Evolutionary conservation across 2,329 filamentous ascomycete genomes (phyloP), one percentile per base, ranked within the genome.

Genomic region (Arachnopeziza araneosa): DNA sequence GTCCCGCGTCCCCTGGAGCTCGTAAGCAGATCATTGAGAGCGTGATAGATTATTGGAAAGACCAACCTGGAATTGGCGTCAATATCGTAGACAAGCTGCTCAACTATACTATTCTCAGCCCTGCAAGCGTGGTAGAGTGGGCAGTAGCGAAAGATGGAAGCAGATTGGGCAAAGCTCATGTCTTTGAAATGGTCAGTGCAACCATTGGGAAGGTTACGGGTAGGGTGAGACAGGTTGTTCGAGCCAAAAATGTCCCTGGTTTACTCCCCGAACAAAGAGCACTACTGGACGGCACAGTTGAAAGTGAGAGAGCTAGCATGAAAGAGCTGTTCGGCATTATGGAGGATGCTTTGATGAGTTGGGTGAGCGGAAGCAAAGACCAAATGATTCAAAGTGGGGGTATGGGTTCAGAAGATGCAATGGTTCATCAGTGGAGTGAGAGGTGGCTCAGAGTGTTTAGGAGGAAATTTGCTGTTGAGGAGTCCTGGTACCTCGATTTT

Each of bases 51-150:
- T 99, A 97, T 78, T 99, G 95, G 95, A 83, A 84, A 53, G 88
- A 93, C 32, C 93, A 99, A 69, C 92, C 93, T 0, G 95, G 95
- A 61, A 88, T 96, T 51, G 95, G 92, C 2, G 85, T 98, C 67
- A 90, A 90, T 68, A 96, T 99, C 68, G 83, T 98, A 60, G 93
- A 98, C 79, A 98, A 98, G 76, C 83, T 99, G 5, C 87, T 99
- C 68, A 99, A 98, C 77, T 99, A 97, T 77, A 93, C 90, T 17
- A 96, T 99, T 68, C 81, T 99, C 44, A 92, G 89, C 9, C 95
- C 95, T 0, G 79, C 86, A 60, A 88, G 87, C 19, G 92, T 99
- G 26, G 83, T 97, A 54, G 87, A 96, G 70, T 99, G 95, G 95
- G 91, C 91, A 0, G 80, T 99, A 14, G 80, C 74, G 21, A 75